A percentile compares a stretch with the other conserved stretches of the same genome.
Conservation (phyloP, 176 grass and related monocot genomes). For the Otatea glauca region DNA sequence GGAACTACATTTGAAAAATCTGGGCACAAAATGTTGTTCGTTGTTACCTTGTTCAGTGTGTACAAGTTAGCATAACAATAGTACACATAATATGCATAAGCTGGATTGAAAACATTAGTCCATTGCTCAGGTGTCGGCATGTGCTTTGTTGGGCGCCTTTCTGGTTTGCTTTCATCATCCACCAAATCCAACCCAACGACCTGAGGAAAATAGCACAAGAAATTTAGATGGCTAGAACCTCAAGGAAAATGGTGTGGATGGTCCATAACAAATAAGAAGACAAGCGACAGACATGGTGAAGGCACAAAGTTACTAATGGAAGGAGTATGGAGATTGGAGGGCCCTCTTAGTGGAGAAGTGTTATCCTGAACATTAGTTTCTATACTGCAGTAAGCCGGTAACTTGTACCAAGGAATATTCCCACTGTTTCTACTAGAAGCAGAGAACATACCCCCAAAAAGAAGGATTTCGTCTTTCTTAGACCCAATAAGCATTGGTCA, state of each 20-base stretch:
- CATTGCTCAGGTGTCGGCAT: conserved; percentile 91
- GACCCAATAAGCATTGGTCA: background rate
- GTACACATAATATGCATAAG: conserved; percentile 94
- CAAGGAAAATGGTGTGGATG: background rate
- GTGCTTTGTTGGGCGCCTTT: conserved; percentile 92
- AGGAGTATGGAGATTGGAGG: background rate
- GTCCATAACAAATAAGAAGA: background rate
- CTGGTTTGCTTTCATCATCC: conserved; percentile 99
- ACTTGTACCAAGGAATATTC: conserved; percentile 4
- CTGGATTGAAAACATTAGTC: conserved; percentile 95
- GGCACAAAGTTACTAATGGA: background rate
- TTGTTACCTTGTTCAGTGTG: conserved; percentile 83
- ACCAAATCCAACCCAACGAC: conserved; percentile 97
- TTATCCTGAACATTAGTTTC: background rate
- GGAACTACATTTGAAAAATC: too few relatives aligned
- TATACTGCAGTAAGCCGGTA: background rate
- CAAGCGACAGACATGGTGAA: background rate
- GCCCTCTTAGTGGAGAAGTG: background rate
- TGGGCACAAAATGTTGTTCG: background rate
- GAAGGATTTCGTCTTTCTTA: background rate
- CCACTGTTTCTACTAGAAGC: background rate
- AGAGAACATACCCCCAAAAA: background rate
- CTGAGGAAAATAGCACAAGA: conserved; percentile 47
- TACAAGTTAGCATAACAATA: conserved; percentile 93
- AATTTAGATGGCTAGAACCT: background rate